Conservation (phyloP, 495 filamentous ascomycete species). For the Niebla homalea region DNA sequence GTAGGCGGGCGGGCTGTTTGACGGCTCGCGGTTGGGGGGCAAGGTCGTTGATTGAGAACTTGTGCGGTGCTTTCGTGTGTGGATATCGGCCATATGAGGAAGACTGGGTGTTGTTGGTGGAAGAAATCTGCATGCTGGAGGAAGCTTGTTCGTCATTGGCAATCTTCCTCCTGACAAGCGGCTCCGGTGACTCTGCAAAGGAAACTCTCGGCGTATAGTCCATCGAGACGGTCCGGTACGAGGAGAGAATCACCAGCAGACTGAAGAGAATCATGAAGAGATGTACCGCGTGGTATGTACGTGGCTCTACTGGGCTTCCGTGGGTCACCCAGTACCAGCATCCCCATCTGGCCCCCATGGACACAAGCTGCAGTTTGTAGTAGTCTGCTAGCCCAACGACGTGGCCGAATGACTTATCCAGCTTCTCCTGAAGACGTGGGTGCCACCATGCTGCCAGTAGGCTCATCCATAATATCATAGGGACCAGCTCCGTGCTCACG, state of each 20-base stretch:
- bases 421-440: conserved; percentile 49
- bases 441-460: conserved; percentile 64
- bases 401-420: conserved; percentile 48
- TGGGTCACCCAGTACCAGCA: conserved; percentile 33
- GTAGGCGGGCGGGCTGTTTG: conserved; percentile 22
- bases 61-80: conserved; percentile 15
- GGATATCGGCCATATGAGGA: conserved; percentile 11
- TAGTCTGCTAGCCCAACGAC: conserved; percentile 53
- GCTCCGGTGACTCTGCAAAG: conserved; percentile 33
- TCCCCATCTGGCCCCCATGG: conserved; percentile 42
- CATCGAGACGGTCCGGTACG: conserved; percentile 36
- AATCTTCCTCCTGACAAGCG: conserved; percentile 14
- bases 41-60: conserved; percentile 31
- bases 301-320: conserved; percentile 30
- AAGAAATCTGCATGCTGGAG: background rate
- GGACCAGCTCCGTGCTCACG: conserved; percentile 26
- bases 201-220: conserved; percentile 46
- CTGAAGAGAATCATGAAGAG: conserved; percentile 27
- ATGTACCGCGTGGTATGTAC: conserved; percentile 38
- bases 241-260: conserved; percentile 27
- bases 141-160: conserved; percentile 11
- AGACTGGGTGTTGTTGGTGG: conserved; percentile 1
- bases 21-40: conserved; percentile 19
- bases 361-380: conserved; percentile 54
- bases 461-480: conserved; percentile 35